Evolutionary conservation across 2,329 filamentous ascomycete species (phyloP).

Genomic region (Pyrenophora seminiperda): DNA sequence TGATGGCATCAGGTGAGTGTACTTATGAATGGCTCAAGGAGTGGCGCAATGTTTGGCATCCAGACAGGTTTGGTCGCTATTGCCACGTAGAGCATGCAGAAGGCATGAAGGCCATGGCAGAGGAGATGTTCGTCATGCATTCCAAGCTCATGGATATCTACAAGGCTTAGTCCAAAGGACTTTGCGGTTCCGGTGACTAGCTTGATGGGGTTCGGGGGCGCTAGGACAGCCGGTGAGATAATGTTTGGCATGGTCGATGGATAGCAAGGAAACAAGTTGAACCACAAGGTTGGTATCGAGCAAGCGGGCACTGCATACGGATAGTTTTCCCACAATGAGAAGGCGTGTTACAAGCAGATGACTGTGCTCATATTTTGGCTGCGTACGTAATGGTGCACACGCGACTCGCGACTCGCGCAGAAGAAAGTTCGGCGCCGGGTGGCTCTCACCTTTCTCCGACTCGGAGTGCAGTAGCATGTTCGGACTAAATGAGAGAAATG

Average conservation of each 20-base stretch:
- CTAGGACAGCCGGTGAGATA: too few species aligned
- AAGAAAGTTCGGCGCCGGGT: constrained; percentile 32
- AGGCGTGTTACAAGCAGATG: too few species aligned
- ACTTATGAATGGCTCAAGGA: constrained; percentile 34
- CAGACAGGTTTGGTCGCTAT: constrained; percentile 39
- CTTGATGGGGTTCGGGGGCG: too few species aligned
- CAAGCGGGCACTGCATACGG: constrained; percentile 3
- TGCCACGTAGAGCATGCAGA: constrained; percentile 31
- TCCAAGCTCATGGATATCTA: constrained; percentile 32
- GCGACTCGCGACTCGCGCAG: constrained; percentile 17
- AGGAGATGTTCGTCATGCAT: constrained; percentile 39
- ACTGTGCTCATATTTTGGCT: too few species aligned
- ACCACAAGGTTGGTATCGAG: not conserved
- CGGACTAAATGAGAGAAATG: constrained; percentile 25
- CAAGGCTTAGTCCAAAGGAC: not conserved
- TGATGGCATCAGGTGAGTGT: constrained; percentile 34
- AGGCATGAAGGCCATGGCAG: constrained; percentile 28
- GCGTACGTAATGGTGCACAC: constrained; percentile 28
- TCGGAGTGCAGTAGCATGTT: constrained; percentile 11
- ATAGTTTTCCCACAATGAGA: constrained; percentile 1
- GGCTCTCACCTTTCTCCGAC: constrained; percentile 18
- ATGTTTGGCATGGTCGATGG: not conserved
- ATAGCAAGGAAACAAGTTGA: too few species aligned
- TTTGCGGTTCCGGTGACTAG: too few species aligned
- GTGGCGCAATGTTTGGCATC: constrained; percentile 40